These are phyloP conservation scores for Pelargonium citronellum DNA, from an alignment of 441 rosid genomes.

Conservation along the genomic window DNA sequence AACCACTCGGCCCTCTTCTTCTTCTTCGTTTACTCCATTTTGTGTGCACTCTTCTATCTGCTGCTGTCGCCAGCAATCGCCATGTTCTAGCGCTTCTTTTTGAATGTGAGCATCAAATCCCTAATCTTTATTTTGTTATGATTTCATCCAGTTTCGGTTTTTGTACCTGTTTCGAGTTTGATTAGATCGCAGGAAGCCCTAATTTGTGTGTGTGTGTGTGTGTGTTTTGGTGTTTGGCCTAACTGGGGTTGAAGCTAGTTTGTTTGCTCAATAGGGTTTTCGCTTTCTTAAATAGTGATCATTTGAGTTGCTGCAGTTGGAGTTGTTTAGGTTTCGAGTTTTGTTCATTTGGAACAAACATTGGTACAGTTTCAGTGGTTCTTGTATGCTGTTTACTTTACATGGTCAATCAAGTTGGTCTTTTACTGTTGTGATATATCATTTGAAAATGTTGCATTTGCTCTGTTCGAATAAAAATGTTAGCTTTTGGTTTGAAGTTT, in stretches of 20 bases:
- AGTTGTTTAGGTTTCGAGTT: background rate
- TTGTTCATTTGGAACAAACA: background rate
- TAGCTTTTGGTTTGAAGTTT: background rate
- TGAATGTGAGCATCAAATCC: conserved; percentile 31
- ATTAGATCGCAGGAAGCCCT: conserved; percentile 16
- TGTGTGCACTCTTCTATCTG: background rate
- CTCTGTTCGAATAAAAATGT: background rate
- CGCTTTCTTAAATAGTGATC: background rate
- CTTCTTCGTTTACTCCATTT: background rate
- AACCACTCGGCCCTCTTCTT: background rate
- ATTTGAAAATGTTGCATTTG: background rate
- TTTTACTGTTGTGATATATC: too few relatives aligned
- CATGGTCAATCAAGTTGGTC: background rate
- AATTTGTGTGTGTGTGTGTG: conserved; percentile 7
- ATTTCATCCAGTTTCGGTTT: background rate
- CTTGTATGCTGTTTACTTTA: background rate
- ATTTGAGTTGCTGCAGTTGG: conserved; percentile 9
- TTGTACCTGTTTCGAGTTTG: background rate
- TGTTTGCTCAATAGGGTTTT: conserved; percentile 18
- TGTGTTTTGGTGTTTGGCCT: conserved; percentile 7
- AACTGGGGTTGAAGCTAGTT: background rate
- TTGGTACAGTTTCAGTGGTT: background rate
- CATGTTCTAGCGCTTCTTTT: conserved; percentile 16
- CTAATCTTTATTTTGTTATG: conserved; percentile 11
- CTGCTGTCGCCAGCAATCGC: background rate